Evolutionary conservation across 768 basidiomycete species (phyloP), one percentile per base, ranked within the genome.

Genomic region (Trametes villosa): DNA sequence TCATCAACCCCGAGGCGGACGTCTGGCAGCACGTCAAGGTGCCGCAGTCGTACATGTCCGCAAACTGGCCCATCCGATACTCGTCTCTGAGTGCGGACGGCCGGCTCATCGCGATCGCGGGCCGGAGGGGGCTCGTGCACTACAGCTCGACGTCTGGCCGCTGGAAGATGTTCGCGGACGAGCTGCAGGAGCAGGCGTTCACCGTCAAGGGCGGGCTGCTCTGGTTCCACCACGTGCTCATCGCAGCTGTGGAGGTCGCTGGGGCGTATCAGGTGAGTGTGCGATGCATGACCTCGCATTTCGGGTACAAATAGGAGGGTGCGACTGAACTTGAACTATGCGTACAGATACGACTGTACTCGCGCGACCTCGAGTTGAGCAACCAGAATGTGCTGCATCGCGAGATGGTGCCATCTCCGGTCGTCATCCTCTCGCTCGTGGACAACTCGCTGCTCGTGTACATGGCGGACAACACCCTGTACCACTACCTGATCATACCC

Each of bases 11-110:
- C 17, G 95, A 96, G 72, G 93, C 93, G 4, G 96, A 98, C 68
- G 96, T 98, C 18, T 98, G 96, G 96, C 94, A 98, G 67, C 91
- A 92, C 75, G 90, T 98, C 73, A 96, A 96, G 84, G 94, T 84
- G 20, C 97, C 97, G 1, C 85, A 89, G 68, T 76, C 78, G n/a
- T 99, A 98, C 74, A 77, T 98, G 42, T 83, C 92, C 1, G 82
- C 86, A 11, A 96, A 98, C 66, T 96, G 96, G 92, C 97, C 97
- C 1, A 88, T 98, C 49, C 86, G 87, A 44, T 97, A 96, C 71
- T 94, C 95, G 7, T 89, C 91, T 4, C 82, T 98, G 53, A 96
- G 93, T 57, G 85, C 81, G 36, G 97, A 98, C 70, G 97, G 96
- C 3, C 83, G 92, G 57, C 79, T 99, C 26, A 86, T 98, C 65